Conservation (phyloP, 1,139 yeast species). For the Lipomyces yarrowii region DNA sequence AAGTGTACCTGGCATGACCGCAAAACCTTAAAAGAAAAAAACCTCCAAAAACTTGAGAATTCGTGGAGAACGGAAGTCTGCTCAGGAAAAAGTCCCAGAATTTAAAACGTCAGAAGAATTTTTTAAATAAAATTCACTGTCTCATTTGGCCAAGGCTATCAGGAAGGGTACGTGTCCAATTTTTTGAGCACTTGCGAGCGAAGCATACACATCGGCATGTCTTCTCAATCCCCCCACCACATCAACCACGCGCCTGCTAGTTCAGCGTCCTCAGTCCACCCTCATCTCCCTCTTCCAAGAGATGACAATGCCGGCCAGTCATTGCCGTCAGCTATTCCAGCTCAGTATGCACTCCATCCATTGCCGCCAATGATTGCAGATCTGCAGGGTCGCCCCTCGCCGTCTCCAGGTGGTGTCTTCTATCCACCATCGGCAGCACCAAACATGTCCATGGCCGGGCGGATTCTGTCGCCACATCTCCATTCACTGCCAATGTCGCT, state of each 20-base stretch:
- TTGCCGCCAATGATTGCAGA: slow-evolving; percentile 6
- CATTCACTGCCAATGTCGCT: slow-evolving; percentile 4
- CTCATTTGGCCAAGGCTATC: neutral
- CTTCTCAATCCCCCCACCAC: neutral
- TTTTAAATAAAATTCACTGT: neutral
- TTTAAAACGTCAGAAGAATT: neutral
- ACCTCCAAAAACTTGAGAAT: neutral
- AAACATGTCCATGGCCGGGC: slow-evolving; percentile 5
- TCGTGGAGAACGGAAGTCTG: neutral
- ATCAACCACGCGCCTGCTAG: neutral
- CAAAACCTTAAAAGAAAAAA: neutral
- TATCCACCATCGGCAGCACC: neutral
- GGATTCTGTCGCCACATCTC: neutral
- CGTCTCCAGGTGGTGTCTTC: neutral
- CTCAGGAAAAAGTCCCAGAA: neutral
- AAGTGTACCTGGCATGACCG: neutral
- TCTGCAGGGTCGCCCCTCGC: slow-evolving; percentile 4
- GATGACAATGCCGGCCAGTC: neutral
- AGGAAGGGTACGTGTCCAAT: neutral
- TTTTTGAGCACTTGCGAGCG: neutral
- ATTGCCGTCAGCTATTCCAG: neutral
- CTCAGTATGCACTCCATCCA: slow-evolving; percentile 5
- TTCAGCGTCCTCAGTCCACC: neutral
- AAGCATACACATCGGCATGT: neutral
- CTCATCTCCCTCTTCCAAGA: neutral